phyloP scores from a whole-genome alignment of 73 alveolate genomes.

The Paramecium primaurelia region DNA sequence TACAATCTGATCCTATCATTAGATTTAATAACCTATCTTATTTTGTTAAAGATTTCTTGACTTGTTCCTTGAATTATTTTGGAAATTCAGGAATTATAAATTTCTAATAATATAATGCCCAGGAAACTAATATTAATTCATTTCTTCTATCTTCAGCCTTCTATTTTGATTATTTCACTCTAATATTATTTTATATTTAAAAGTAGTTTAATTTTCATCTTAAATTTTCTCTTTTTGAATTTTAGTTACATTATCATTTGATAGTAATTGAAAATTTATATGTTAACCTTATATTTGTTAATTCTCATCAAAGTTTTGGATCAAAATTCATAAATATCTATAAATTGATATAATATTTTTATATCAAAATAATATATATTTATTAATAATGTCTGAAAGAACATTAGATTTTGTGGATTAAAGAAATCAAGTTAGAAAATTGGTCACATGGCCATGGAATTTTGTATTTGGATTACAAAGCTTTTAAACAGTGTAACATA shows the following conservation, averaged over 20 bases:
- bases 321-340: background rate
- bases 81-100: background rate
- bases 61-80: background rate
- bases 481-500: conserved; percentile 11
- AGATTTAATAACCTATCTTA: background rate
- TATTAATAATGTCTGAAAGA: conserved; percentile 34
- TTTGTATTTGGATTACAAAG: conserved; percentile 1
- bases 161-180: background rate
- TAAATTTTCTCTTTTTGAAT: background rate
- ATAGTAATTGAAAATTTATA: background rate
- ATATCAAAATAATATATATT: background rate
- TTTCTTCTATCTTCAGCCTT: background rate
- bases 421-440: background rate
- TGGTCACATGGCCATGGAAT: conserved; percentile 36
- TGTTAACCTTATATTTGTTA: background rate
- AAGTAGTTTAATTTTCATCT: background rate
- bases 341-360: background rate
- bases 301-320: background rate
- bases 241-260: background rate
- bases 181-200: background rate
- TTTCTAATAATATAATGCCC: background rate
- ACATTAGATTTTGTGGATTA: background rate
- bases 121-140: background rate
- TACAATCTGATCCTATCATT: background rate
- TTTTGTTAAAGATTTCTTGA: background rate